A percentile compares a stretch with the other conserved stretches of the same genome.
phyloP scores from a whole-genome alignment of 345 rosid species.

The Salix suchowensis region DNA sequence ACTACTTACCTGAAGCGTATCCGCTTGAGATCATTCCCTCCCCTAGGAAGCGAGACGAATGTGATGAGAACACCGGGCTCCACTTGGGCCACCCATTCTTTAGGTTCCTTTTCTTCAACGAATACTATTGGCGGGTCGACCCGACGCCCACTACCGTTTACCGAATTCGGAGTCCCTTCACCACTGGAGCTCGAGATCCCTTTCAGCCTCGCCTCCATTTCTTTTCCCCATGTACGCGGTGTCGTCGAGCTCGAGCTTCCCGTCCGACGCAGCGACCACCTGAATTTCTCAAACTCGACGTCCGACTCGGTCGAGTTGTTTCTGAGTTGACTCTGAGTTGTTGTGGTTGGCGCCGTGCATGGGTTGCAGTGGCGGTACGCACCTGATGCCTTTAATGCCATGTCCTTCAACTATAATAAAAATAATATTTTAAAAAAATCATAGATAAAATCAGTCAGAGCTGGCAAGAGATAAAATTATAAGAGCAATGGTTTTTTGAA shows the following conservation, averaged over 20 bases:
- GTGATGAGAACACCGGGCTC: conserved; percentile 37
- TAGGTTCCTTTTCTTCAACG: conserved; percentile 29
- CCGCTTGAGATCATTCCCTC: conserved; percentile 36
- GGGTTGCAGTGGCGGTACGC: conserved; percentile 31
- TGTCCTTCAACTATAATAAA: conserved; percentile 23
- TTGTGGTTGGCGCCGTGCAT: conserved; percentile 16
- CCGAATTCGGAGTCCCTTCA: conserved; percentile 30
- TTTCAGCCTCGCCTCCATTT: conserved; percentile 33
- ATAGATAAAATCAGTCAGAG: neutral
- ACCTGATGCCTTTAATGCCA: conserved; percentile 34
- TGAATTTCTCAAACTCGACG: conserved; percentile 42
- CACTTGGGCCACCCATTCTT: conserved; percentile 37
- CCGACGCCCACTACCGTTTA: conserved; percentile 26
- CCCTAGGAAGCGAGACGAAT: conserved; percentile 25
- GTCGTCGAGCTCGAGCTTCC: conserved; percentile 28
- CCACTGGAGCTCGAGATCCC: conserved; percentile 33
- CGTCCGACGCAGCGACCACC: conserved; percentile 23
- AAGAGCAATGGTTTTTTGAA: neutral
- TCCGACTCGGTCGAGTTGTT: conserved; percentile 17
- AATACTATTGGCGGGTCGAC: conserved; percentile 28
- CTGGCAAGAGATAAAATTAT: neutral
- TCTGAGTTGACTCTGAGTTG: conserved; percentile 3
- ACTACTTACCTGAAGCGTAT: conserved; percentile 31
- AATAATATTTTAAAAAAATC: neutral
- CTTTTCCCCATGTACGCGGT: conserved; percentile 29